phyloP scores from a whole-genome alignment of 768 basidiomycete species.

The Suillus occidentalis region DNA sequence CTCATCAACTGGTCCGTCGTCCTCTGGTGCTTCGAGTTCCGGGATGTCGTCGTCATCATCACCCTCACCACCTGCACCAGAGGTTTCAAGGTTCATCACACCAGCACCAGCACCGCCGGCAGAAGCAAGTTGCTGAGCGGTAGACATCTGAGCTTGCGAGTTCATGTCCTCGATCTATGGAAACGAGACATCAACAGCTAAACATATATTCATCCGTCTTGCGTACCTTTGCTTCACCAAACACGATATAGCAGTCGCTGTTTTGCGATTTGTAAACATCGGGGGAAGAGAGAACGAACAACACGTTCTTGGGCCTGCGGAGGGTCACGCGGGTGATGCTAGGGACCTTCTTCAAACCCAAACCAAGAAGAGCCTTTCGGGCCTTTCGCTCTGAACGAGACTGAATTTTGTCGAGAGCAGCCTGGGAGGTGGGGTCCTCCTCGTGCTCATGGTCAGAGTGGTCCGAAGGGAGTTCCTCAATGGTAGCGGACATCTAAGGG shows the following conservation, averaged over 20 bases:
- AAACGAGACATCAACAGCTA: neutral
- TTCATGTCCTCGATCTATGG: constrained; percentile 87
- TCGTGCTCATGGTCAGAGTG: constrained; percentile 77
- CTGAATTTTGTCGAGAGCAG: constrained; percentile 90
- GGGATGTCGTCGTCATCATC: constrained; percentile 81
- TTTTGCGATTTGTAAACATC: constrained; percentile 98
- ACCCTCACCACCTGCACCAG: constrained; percentile 48
- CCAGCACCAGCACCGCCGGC: constrained; percentile 45
- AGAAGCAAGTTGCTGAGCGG: constrained; percentile 75
- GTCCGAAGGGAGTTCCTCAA: constrained; percentile 83
- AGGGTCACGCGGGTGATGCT: constrained; percentile 95
- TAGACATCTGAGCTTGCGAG: constrained; percentile 70
- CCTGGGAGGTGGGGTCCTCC: constrained; percentile 82
- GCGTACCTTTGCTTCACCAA: constrained; percentile 90
- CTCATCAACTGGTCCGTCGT: constrained; percentile 82
- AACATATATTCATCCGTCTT: neutral
- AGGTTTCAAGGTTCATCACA: constrained; percentile 48
- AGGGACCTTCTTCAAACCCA: constrained; percentile 91
- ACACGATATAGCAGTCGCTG: constrained; percentile 98
- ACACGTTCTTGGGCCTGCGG: constrained; percentile 92
- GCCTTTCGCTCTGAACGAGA: constrained; percentile 95
- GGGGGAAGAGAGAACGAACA: constrained; percentile 90
- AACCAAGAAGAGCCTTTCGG: constrained; percentile 85
- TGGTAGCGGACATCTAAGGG: constrained; percentile 71
- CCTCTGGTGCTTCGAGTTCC: constrained; percentile 78